These are phyloP conservation scores for Aspergillus intermedius DNA, from an alignment of 2,329 filamentous ascomycete species.

Conservation along the genomic window DNA sequence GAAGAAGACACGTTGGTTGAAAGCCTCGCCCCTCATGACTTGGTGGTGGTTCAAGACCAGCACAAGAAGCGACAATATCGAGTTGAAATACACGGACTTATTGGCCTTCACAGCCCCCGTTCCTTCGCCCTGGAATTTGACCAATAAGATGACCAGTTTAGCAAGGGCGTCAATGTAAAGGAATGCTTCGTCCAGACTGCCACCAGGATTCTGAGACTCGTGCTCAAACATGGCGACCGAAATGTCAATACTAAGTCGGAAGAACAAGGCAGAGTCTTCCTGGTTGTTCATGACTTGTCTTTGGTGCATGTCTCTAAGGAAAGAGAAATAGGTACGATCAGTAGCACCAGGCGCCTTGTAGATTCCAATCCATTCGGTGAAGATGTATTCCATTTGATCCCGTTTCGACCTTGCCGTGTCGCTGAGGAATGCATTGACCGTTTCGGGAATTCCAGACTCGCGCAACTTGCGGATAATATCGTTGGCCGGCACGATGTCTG, in stretches of 20 bases:
- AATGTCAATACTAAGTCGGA: slow-evolving; percentile 72
- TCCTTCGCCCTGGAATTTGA: slow-evolving; percentile 62
- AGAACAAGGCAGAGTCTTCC: slow-evolving; percentile 72
- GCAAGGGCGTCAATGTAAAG: slow-evolving; percentile 72
- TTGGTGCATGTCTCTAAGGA: slow-evolving; percentile 76
- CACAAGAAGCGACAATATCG: slow-evolving; percentile 68
- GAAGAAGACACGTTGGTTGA: slow-evolving; percentile 87
- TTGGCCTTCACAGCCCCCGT: slow-evolving; percentile 53
- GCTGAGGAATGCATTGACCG: slow-evolving; percentile 48
- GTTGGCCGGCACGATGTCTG: slow-evolving; percentile 58
- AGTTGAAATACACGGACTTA: slow-evolving; percentile 68
- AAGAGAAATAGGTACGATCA: slow-evolving; percentile 65
- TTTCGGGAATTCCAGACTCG: slow-evolving; percentile 50
- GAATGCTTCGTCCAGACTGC: slow-evolving; percentile 55
- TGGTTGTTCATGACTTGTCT: slow-evolving; percentile 64
- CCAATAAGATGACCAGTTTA: slow-evolving; percentile 69
- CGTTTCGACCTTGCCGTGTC: slow-evolving; percentile 56
- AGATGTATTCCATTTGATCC: slow-evolving; percentile 89
- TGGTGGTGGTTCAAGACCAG: slow-evolving; percentile 82
- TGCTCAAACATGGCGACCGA: slow-evolving; percentile 74
- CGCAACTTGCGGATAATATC: slow-evolving; percentile 62
- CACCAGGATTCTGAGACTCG: slow-evolving; percentile 54
- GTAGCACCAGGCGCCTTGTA: slow-evolving; percentile 69
- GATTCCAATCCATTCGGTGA: slow-evolving; percentile 88
- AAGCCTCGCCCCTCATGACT: slow-evolving; percentile 68